phyloP scores from a whole-genome alignment of 2,329 filamentous ascomycete genomes.

The Aureobasidium melanogenum region DNA sequence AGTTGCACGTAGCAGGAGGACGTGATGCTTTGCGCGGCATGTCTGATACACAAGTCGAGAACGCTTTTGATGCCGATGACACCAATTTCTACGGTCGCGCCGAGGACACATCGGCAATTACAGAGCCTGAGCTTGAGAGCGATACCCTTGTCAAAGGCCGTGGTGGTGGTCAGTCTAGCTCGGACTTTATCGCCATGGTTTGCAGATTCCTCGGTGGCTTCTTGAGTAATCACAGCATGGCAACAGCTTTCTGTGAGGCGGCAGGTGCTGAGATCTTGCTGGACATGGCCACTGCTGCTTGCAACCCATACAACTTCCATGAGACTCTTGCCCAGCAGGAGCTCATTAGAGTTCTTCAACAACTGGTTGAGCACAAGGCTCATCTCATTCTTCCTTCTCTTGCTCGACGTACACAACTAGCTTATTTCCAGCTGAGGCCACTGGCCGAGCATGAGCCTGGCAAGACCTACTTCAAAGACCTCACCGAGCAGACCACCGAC shows the following conservation, averaged over 20 bases:
- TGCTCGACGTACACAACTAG: conserved; percentile 61
- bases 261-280: conserved; percentile 78
- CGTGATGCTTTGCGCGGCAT: conserved; percentile 32
- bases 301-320: conserved; percentile 65
- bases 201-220: conserved; percentile 71
- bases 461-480: conserved; percentile 15
- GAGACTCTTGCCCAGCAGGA: conserved; percentile 59
- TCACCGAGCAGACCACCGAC: conserved; percentile 3
- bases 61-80: background rate
- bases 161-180: conserved; percentile 14
- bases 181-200: conserved; percentile 52
- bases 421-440: conserved; percentile 58
- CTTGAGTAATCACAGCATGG: conserved; percentile 64
- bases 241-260: conserved; percentile 62
- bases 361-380: conserved; percentile 71
- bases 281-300: conserved; percentile 74
- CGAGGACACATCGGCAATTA: background rate
- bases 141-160: conserved; percentile 11
- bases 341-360: conserved; percentile 64
- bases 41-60: background rate
- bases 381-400: conserved; percentile 75
- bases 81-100: background rate
- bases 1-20: conserved; percentile 51
- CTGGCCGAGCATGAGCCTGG: conserved; percentile 41
- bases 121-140: conserved; percentile 12